These are phyloP conservation scores for Colletotrichum costaricense DNA, from an alignment of 2,329 filamentous ascomycete species.

Conservation along the genomic window DNA sequence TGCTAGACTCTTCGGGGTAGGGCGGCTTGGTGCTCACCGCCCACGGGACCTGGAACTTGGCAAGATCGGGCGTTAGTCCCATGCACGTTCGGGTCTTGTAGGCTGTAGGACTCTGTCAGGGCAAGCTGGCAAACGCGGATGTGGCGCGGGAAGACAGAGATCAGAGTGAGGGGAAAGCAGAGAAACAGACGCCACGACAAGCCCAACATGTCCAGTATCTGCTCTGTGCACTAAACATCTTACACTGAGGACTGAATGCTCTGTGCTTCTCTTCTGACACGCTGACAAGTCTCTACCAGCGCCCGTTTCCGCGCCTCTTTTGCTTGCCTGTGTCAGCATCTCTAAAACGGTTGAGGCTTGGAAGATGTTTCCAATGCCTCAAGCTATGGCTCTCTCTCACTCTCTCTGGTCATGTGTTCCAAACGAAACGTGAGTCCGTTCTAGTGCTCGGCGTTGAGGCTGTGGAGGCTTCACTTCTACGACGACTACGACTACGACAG, in stretches of 20 bases:
- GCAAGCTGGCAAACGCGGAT: not conserved
- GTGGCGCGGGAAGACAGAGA: not conserved
- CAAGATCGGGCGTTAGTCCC: not conserved
- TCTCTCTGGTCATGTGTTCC: not conserved
- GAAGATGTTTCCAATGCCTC: not conserved
- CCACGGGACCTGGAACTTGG: not conserved
- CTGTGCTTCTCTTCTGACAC: too few species aligned
- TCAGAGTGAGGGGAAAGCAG: not conserved
- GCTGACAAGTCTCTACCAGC: not conserved
- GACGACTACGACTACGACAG: not conserved
- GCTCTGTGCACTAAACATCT: not conserved
- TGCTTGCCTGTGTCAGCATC: not conserved
- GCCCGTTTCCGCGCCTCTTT: not conserved
- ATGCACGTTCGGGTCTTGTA: not conserved
- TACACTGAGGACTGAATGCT: too few species aligned
- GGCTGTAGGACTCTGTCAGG: not conserved
- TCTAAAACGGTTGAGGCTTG: not conserved
- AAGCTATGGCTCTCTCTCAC: not conserved
- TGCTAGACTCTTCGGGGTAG: not conserved
- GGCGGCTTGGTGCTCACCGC: not conserved
- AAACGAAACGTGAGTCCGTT: not conserved
- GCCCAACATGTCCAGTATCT: not conserved
- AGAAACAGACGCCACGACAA: not conserved
- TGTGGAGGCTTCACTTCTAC: not conserved
- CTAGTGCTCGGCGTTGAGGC: not conserved